Percentiles rank a stretch among this genome's conserved stretches.
These are phyloP conservation scores for Diaporthe longicolla DNA, from an alignment of 2,329 filamentous ascomycete genomes.

Conservation along the genomic window DNA sequence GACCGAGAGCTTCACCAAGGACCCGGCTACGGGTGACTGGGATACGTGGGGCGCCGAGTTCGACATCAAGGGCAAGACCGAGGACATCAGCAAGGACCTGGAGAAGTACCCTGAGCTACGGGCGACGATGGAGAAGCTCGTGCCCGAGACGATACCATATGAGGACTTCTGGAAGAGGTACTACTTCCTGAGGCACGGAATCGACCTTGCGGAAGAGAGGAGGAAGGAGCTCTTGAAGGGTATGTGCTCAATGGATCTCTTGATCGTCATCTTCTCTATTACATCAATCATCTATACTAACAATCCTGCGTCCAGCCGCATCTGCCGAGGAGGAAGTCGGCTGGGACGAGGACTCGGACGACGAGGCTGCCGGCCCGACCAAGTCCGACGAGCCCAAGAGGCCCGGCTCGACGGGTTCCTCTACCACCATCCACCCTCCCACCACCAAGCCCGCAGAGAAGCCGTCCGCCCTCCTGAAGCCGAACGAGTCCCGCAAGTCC, in stretches of 20 bases:
- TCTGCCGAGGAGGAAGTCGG: slow-evolving; percentile 79
- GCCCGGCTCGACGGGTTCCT: slow-evolving; percentile 68
- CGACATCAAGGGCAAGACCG: slow-evolving; percentile 86
- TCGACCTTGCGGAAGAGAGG: slow-evolving; percentile 92
- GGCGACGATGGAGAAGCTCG: slow-evolving; percentile 92
- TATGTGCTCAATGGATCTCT: slow-evolving; percentile 55
- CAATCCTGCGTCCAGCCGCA: slow-evolving; percentile 65
- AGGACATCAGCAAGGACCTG: slow-evolving; percentile 84
- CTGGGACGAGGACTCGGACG: slow-evolving; percentile 72
- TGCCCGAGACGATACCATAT: slow-evolving; percentile 94
- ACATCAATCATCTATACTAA: slow-evolving; percentile 45
- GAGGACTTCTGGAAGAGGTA: slow-evolving; percentile 93
- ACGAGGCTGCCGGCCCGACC: slow-evolving; percentile 51
- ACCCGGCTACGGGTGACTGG: slow-evolving; percentile 83
- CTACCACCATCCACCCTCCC: slow-evolving; percentile 71
- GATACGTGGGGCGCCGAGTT: slow-evolving; percentile 80
- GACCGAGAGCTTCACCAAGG: slow-evolving; percentile 84
- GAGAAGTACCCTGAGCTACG: slow-evolving; percentile 89
- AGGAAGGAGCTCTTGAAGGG: slow-evolving; percentile 92
- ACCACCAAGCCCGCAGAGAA: slow-evolving; percentile 46
- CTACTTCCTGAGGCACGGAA: slow-evolving; percentile 92
- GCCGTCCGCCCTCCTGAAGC: slow-evolving; percentile 66
- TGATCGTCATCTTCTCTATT: background rate
- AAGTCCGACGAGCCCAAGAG: slow-evolving; percentile 49
- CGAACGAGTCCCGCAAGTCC: slow-evolving; percentile 77